phyloP scores from a whole-genome alignment of 2,329 filamentous ascomycete species.

The Sordariomycetes sp. region DNA sequence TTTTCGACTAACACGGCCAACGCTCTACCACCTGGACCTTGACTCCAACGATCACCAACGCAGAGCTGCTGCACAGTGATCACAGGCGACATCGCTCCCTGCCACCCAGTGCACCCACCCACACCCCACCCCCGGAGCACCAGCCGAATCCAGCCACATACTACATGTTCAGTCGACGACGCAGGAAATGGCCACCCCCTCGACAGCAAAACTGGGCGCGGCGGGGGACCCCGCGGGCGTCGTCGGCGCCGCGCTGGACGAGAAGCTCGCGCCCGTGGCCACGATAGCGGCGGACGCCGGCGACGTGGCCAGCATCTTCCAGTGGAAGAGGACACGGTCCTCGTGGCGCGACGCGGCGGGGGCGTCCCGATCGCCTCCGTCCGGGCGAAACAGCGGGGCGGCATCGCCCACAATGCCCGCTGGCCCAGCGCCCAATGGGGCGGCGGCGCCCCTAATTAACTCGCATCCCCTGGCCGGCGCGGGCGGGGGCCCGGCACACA shows the following conservation, averaged over 20 bases:
- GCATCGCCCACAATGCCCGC: too few relatives aligned
- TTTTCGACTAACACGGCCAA: not conserved
- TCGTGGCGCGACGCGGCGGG: not conserved
- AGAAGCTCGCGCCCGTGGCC: not conserved
- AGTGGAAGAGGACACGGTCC: slow-evolving; percentile 5
- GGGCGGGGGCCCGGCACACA: not conserved
- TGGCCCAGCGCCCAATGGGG: not conserved
- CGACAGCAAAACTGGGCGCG: slow-evolving; percentile 1
- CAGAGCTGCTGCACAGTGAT: not conserved
- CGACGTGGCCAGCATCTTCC: slow-evolving; percentile 2
- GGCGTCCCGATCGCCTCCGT: not conserved
- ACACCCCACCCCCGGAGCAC: not conserved
- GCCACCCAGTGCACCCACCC: not conserved
- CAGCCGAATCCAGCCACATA: not conserved
- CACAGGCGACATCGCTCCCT: not conserved
- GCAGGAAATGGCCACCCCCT: slow-evolving; percentile 1
- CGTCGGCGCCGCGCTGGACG: not conserved
- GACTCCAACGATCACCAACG: not conserved
- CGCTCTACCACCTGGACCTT: not conserved
- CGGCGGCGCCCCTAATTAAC: not conserved
- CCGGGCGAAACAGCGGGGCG: too few relatives aligned
- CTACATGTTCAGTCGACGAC: not conserved
- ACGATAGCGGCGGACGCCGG: not conserved
- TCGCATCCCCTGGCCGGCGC: not conserved
- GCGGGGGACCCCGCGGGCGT: not conserved